Evolutionary conservation across 805 yeast genomes (phyloP), one percentile per base, ranked within the genome.

Genomic region (Teunomyces aglyptinius): DNA sequence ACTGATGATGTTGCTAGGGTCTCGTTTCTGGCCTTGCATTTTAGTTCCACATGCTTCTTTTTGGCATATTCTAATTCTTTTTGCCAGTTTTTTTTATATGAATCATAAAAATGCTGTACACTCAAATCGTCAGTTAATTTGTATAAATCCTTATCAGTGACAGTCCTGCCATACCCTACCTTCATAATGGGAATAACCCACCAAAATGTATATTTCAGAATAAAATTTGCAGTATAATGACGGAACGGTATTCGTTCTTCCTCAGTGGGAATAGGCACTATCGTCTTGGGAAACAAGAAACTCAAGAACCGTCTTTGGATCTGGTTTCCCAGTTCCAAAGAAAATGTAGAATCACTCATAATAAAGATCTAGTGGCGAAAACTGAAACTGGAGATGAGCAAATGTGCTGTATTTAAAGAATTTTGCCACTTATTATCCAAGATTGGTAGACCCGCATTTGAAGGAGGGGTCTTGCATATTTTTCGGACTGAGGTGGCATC

Each of bases 211-310:
- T 36, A 36, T 20, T 22, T 22, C 8, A 7, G 26, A 6, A 81
- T 5, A 20, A 63, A 38, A 44, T 73, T 75, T 13, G 75, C 68
- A 11, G 57, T 52, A 24, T 55, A 47, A 44, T 60, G 65, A 0
- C 85, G 86, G 56, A 68, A 81, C 4, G 52, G 56, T 12, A 45
- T 57, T 47, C 87, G 60, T 49, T 81, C 83, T 1, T 75, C 77
- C 15, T 73, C 76, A 1, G 66, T 50, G 0, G 86, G 85, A 0
- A 81, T 56, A 1, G 63, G 53, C 1, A 86, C 86, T 2, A 78
- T 75, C 16, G 59, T 56, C 43, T 70, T 71, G 33, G 64, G 56
- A 24, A 70, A 55, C 20, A 71, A 42, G 35, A 64, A 64, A 40
- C 71, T 59, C 16, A 72, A 54, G 24, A 68, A 52, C 41, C 76